Conservation (phyloP, 106 monocot genomes). For the Dactylorhiza incarnata region DNA sequence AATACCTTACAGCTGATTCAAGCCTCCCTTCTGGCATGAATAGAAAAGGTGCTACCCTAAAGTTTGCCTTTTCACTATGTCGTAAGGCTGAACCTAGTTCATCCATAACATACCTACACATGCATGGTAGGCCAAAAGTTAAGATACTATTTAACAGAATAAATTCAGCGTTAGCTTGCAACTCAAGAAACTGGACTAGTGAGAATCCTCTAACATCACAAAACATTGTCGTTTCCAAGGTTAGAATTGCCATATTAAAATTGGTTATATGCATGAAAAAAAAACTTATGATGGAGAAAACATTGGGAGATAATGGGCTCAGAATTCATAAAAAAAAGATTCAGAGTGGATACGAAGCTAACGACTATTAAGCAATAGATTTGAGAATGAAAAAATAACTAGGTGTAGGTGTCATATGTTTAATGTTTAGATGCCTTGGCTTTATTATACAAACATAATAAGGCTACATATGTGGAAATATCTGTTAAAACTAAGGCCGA, state of each 20-base stretch:
- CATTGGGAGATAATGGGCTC: not conserved
- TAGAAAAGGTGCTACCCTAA: slow-evolving; percentile 84
- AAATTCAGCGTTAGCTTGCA: not conserved
- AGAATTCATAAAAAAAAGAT: not conserved
- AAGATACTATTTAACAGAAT: not conserved
- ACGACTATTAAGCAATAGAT: not conserved
- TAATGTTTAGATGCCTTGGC: too few relatives aligned
- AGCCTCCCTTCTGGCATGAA: slow-evolving; percentile 91
- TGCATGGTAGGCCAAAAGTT: not conserved
- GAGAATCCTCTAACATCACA: not conserved
- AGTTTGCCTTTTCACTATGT: slow-evolving; percentile 87
- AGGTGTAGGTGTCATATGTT: too few relatives aligned
- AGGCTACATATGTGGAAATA: too few relatives aligned
- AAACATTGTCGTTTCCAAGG: not conserved
- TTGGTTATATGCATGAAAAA: too few relatives aligned
- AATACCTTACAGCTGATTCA: slow-evolving; percentile 74
- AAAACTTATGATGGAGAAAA: not conserved
- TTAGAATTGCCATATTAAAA: not conserved
- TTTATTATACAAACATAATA: too few relatives aligned
- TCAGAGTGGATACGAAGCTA: not conserved
- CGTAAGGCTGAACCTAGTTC: slow-evolving; percentile 94
- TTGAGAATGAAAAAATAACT: too few relatives aligned
- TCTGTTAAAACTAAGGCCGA: too few relatives aligned
- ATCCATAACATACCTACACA: slow-evolving; percentile 96
- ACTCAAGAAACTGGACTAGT: not conserved